Evolutionary conservation across 2,329 filamentous ascomycete species (phyloP).

Genomic region (Botrytis paeoniae): DNA sequence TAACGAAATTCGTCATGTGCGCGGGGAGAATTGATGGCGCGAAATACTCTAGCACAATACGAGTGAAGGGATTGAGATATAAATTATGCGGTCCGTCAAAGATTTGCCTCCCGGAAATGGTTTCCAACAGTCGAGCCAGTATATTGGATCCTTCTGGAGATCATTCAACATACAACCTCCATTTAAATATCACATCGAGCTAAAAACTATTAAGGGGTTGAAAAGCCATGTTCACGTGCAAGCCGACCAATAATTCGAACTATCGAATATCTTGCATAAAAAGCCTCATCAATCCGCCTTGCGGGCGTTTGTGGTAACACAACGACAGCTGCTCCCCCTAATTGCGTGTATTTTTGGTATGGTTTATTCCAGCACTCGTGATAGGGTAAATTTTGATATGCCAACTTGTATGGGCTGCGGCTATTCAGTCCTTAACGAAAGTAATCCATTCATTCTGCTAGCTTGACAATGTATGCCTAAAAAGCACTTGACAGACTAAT

Average conservation of each 20-base stretch:
- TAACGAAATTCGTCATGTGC: neutral
- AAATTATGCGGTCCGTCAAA: neutral
- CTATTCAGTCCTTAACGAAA: neutral
- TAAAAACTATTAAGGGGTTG: neutral
- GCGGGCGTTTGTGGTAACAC: neutral
- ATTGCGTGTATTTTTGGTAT: no score
- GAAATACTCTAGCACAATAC: neutral
- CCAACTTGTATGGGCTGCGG: neutral
- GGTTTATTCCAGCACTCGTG: neutral
- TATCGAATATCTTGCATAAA: neutral
- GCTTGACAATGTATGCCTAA: neutral
- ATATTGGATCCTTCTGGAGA: neutral
- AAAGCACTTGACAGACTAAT: neutral
- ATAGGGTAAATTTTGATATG: neutral
- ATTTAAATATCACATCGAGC: neutral
- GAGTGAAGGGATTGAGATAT: neutral
- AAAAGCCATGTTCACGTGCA: neutral
- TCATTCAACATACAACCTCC: neutral
- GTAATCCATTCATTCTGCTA: neutral
- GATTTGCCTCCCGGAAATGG: neutral
- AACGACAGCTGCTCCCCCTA: neutral
- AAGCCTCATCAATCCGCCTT: neutral
- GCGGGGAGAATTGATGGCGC: neutral
- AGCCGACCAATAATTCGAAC: neutral
- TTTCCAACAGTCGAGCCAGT: neutral